Evolutionary conservation across 495 filamentous ascomycete species (phyloP), one percentile per base, ranked within the genome.

Genomic region (Xylaria telfairii): DNA sequence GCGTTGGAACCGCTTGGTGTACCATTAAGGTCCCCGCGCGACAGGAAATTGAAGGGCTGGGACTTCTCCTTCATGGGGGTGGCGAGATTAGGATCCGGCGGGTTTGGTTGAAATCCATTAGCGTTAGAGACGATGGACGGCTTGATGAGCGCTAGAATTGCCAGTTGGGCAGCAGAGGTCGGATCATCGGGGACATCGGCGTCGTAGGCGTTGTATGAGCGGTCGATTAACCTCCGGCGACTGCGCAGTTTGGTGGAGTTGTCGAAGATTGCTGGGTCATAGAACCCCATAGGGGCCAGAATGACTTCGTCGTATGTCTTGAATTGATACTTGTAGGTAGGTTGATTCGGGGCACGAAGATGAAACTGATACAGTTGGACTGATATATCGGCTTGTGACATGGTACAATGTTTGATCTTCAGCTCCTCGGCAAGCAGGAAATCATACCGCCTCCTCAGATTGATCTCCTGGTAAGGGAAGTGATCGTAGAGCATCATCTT

Each of bases 401-500:
- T 89, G 0, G 93, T 96, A 77, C 92, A 95, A 75, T 91, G 89
- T 71, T 92, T 96, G 74, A 89, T 91, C 81, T 99, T 99, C 54
- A 98, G 83, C 82, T 99, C 96, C 78, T 99, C 96, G 0, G 95
- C 96, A 15, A 98, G 83, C 47, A 99, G 80, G 72, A 94, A 98
- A 76, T 99, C 96, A 74, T 98, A 95, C 46, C 96, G 86, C 30
- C 94, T 89, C 81, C 90, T 90, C 12, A 99, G 86, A 77, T 98
- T 95, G 79, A 98, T 96, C 19, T 97, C 95, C 39, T 88, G 84
- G 76, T 99, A 99, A 9, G 95, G 95, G 76, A 99, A 97, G 71
- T 94, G 89, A 77, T 97, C 93, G 76, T 92, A 92, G 26, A 99
- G 87, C 93, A 98, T 93, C 94, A 98, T 97, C 80, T 94, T 96